A percentile compares a stretch with the other conserved stretches of the same genome.
phyloP scores from a whole-genome alignment of 2,329 filamentous ascomycete genomes.

The Orbilia javanica region DNA sequence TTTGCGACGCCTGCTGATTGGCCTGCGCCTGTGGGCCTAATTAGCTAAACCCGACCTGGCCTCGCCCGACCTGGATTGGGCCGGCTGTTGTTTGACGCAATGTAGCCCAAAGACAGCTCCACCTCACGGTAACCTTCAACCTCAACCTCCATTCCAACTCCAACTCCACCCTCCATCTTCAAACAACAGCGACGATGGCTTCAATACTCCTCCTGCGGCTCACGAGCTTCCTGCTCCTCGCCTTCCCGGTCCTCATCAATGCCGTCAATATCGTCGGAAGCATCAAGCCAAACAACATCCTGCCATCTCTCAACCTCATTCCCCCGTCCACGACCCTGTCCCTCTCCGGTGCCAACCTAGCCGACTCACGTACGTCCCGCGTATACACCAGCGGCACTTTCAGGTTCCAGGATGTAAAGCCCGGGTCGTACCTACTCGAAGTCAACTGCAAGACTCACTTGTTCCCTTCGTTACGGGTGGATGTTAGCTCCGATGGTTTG shows the following conservation, averaged over 20 bases:
- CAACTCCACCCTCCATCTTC: background rate
- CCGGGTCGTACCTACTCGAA: slow-evolving; percentile 83
- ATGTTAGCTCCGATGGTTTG: slow-evolving; percentile 71
- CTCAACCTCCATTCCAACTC: background rate
- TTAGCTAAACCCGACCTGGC: background rate
- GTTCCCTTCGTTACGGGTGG: slow-evolving; percentile 84
- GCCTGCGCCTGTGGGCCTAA: background rate
- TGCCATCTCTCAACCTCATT: slow-evolving; percentile 38
- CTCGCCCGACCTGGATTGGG: too few relatives aligned
- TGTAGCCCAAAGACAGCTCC: background rate
- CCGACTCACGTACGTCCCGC: slow-evolving; percentile 49
- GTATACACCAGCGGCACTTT: slow-evolving; percentile 54
- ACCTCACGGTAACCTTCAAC: slow-evolving; percentile 10
- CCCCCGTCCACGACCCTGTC: slow-evolving; percentile 47
- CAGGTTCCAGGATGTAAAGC: slow-evolving; percentile 50
- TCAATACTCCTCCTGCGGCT: slow-evolving; percentile 5
- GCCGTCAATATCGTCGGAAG: slow-evolving; percentile 42
- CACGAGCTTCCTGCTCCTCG: slow-evolving; percentile 27
- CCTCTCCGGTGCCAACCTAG: slow-evolving; percentile 39
- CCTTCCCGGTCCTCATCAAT: slow-evolving; percentile 37
- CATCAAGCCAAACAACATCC: slow-evolving; percentile 43
- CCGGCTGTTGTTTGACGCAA: background rate
- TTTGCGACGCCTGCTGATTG: background rate
- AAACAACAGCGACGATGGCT: slow-evolving; percentile 12
- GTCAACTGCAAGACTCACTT: slow-evolving; percentile 79